These are phyloP conservation scores for Amesomyces nigricolor DNA, from an alignment of 2,329 filamentous ascomycete species.

Conservation along the genomic window DNA sequence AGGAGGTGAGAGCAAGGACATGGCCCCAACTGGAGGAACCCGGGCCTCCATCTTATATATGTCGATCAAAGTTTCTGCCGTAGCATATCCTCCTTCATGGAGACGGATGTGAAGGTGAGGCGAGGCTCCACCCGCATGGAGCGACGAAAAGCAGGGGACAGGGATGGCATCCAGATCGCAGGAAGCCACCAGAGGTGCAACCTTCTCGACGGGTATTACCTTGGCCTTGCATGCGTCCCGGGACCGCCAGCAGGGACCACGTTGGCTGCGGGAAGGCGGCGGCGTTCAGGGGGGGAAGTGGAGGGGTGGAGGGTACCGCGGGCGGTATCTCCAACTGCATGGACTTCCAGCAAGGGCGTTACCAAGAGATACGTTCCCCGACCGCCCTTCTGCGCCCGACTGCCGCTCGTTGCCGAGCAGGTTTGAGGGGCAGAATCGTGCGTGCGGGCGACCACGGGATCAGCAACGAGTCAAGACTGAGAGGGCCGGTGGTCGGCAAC, in stretches of 20 bases:
- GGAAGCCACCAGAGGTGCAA: not conserved
- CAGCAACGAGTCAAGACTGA: not conserved
- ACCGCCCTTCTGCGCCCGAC: conserved; percentile 19
- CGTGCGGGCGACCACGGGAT: not conserved
- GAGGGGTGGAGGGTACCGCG: not conserved
- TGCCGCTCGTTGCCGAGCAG: conserved; percentile 12
- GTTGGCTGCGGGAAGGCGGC: not conserved
- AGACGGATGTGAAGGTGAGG: conserved; percentile 12
- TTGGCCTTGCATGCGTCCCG: conserved; percentile 7
- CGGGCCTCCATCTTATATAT: conserved; percentile 15
- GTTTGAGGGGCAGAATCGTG: conserved; percentile 1
- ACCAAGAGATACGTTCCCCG: conserved; percentile 13
- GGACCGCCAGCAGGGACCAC: conserved; percentile 3
- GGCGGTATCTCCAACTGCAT: conserved; percentile 10
- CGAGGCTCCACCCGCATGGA: conserved; percentile 14
- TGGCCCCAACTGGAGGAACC: not conserved
- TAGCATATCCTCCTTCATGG: not conserved
- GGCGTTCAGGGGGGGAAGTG: not conserved
- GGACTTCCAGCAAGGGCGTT: conserved; percentile 1
- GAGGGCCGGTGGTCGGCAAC: conserved; percentile 16
- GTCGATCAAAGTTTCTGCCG: conserved; percentile 4
- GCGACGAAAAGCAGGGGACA: conserved; percentile 1
- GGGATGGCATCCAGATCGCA: conserved; percentile 4
- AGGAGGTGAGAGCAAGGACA: conserved; percentile 2
- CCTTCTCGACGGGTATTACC: conserved; percentile 5